phyloP scores from a whole-genome alignment of 306 rosid species.

The Prunus mongolica region DNA sequence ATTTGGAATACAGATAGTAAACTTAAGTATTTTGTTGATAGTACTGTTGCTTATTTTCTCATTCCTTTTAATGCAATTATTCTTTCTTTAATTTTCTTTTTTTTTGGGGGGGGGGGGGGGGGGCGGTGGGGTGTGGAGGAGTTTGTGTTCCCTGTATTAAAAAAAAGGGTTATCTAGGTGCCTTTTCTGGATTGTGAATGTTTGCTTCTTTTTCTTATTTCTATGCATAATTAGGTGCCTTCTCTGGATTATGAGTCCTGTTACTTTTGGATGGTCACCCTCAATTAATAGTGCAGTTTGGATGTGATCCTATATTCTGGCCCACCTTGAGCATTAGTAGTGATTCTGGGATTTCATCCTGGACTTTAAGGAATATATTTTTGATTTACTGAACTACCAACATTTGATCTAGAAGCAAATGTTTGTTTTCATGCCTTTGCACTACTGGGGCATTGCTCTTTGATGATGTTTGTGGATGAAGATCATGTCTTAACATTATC shows the following conservation, averaged over 20 bases:
- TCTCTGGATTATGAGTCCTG: neutral
- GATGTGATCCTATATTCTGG: neutral
- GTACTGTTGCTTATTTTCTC: too few species aligned
- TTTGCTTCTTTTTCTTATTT: neutral
- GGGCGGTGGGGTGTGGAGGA: too few species aligned
- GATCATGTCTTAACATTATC: constrained; percentile 1
- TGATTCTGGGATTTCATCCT: neutral
- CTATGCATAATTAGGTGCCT: neutral
- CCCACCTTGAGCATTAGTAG: neutral
- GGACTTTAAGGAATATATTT: neutral
- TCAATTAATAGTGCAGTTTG: neutral
- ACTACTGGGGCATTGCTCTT: constrained; percentile 1
- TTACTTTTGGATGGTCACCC: neutral
- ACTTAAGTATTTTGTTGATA: too few species aligned
- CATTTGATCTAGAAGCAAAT: neutral
- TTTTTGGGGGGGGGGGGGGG: too few species aligned
- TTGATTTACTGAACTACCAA: neutral
- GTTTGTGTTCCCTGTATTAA: too few species aligned
- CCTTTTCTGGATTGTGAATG: neutral
- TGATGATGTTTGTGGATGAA: constrained; percentile 18
- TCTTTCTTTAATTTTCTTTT: too few species aligned
- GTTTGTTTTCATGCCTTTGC: neutral
- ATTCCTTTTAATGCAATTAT: too few species aligned
- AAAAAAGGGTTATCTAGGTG: neutral
- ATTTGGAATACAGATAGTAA: too few species aligned